Percentiles rank a stretch among this genome's conserved stretches.
These are phyloP conservation scores for Cryphonectria japonica DNA, from an alignment of 2,329 filamentous ascomycete genomes.

Conservation along the genomic window DNA sequence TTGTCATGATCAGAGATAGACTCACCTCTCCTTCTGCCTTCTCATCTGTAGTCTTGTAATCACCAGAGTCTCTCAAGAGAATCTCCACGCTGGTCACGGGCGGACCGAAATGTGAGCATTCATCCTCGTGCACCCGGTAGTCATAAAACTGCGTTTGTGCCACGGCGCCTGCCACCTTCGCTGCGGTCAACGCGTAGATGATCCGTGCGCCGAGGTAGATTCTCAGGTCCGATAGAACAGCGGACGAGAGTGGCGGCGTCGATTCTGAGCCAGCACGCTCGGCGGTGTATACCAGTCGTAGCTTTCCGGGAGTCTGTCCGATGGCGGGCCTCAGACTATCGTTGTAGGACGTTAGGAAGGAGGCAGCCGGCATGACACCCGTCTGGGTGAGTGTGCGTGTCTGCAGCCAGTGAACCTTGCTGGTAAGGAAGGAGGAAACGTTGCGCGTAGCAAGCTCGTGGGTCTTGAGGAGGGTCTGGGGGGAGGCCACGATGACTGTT, in stretches of 20 bases:
- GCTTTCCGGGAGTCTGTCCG: conserved; percentile 68
- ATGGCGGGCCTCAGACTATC: conserved; percentile 61
- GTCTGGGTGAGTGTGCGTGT: conserved; percentile 68
- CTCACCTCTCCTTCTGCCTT: conserved; percentile 66
- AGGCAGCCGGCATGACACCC: conserved; percentile 74
- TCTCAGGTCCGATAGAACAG: conserved; percentile 77
- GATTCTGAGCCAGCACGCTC: conserved; percentile 67
- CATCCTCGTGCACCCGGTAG: conserved; percentile 64
- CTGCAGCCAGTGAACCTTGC: conserved; percentile 72
- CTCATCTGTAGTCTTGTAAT: conserved; percentile 66
- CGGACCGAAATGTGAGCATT: conserved; percentile 74
- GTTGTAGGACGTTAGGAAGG: conserved; percentile 64
- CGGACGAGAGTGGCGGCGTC: conserved; percentile 66
- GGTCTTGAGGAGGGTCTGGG: conserved; percentile 70
- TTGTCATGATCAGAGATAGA: conserved; percentile 12
- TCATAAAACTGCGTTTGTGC: conserved; percentile 87
- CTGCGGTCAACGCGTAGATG: conserved; percentile 81
- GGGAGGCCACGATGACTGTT: conserved; percentile 79
- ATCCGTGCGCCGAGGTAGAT: conserved; percentile 80
- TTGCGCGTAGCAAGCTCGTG: conserved; percentile 65
- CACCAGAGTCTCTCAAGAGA: conserved; percentile 66
- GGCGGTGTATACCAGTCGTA: conserved; percentile 80
- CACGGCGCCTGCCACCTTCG: conserved; percentile 87
- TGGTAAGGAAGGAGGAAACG: conserved; percentile 65
- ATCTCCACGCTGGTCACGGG: conserved; percentile 82